These are phyloP conservation scores for Zygoascus hellenicus DNA, from an alignment of 1,139 yeast genomes.

Conservation along the genomic window DNA sequence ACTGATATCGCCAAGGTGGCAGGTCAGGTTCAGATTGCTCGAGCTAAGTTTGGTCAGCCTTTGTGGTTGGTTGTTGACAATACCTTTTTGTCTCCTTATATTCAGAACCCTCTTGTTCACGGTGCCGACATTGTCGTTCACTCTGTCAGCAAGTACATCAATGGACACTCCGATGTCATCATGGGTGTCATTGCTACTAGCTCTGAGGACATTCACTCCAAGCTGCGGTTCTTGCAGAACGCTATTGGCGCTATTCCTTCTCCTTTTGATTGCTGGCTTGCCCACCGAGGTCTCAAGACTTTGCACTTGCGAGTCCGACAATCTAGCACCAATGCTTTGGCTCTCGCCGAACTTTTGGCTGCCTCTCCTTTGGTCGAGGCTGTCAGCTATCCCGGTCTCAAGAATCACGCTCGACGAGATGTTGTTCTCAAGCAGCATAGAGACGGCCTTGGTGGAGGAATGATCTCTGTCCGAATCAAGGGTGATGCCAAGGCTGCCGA, in stretches of 20 bases:
- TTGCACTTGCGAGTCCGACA: slow-evolving; percentile 74
- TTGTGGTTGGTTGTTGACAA: slow-evolving; percentile 78
- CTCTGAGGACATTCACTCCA: slow-evolving; percentile 53
- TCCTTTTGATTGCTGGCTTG: slow-evolving; percentile 88
- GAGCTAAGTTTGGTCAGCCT: slow-evolving; percentile 41
- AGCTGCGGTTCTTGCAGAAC: slow-evolving; percentile 72
- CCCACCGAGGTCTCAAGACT: slow-evolving; percentile 88
- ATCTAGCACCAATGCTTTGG: slow-evolving; percentile 59
- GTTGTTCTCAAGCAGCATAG: slow-evolving; percentile 74
- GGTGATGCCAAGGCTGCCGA: slow-evolving; percentile 80
- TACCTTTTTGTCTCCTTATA: slow-evolving; percentile 90
- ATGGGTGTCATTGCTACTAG: slow-evolving; percentile 79
- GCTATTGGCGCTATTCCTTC: slow-evolving; percentile 89
- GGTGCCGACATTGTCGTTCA: slow-evolving; percentile 89
- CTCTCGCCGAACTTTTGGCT: slow-evolving; percentile 63
- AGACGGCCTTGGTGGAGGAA: slow-evolving; percentile 85
- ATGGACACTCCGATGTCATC: slow-evolving; percentile 90
- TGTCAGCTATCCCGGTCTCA: slow-evolving; percentile 80
- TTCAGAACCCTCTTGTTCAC: slow-evolving; percentile 73
- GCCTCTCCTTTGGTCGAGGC: slow-evolving; percentile 47
- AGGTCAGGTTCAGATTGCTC: slow-evolving; percentile 43
- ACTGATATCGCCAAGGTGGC: slow-evolving; percentile 66
- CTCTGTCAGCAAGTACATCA: slow-evolving; percentile 85
- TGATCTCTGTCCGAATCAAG: slow-evolving; percentile 79
- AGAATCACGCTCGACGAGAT: slow-evolving; percentile 56